Percentiles rank a stretch among this genome's conserved stretches.
Conservation (phyloP, 495 filamentous ascomycete species). For the Tuber melanosporum region DNA sequence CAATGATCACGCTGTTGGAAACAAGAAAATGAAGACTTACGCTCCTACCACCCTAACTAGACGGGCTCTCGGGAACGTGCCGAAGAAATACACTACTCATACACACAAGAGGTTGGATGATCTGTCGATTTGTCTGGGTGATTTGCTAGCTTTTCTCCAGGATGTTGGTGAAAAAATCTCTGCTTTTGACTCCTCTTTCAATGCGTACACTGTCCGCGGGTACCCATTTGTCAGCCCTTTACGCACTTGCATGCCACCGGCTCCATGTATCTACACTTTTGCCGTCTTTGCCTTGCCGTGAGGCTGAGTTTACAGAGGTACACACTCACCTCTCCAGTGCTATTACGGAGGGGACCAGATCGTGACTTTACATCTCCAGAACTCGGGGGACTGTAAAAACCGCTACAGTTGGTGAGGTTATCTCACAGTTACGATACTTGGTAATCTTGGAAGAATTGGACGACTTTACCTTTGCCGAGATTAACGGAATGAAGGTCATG, state of each 20-base stretch:
- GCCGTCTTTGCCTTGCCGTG: conserved; percentile 78
- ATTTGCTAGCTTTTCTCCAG: conserved; percentile 41
- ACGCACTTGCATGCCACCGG: conserved; percentile 77
- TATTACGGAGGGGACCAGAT: conserved; percentile 83
- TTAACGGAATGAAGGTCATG: conserved; percentile 99
- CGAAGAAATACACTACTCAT: conserved; percentile 56
- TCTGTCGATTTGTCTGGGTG: background rate
- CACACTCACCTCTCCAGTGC: conserved; percentile 90
- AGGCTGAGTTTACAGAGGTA: conserved; percentile 81
- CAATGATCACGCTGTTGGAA: no score
- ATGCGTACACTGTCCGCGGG: conserved; percentile 75
- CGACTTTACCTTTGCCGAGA: conserved; percentile 98
- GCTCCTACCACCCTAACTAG: conserved; percentile 52
- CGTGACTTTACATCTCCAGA: conserved; percentile 99
- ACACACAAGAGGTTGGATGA: conserved; percentile 56
- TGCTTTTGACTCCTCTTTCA: conserved; percentile 91
- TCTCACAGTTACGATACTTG: conserved; percentile 75
- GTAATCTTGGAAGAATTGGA: conserved; percentile 88
- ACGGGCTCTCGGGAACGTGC: conserved; percentile 50
- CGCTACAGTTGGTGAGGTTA: conserved; percentile 91
- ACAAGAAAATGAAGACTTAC: conserved; percentile 40
- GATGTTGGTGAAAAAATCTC: conserved; percentile 77
- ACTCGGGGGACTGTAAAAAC: conserved; percentile 97
- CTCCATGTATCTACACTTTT: conserved; percentile 95
- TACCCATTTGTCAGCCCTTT: conserved; percentile 74